Evolutionary conservation across 495 filamentous ascomycete species (phyloP), one percentile per base, ranked within the genome.

Genomic region (Hypoxylon cercidicola): DNA sequence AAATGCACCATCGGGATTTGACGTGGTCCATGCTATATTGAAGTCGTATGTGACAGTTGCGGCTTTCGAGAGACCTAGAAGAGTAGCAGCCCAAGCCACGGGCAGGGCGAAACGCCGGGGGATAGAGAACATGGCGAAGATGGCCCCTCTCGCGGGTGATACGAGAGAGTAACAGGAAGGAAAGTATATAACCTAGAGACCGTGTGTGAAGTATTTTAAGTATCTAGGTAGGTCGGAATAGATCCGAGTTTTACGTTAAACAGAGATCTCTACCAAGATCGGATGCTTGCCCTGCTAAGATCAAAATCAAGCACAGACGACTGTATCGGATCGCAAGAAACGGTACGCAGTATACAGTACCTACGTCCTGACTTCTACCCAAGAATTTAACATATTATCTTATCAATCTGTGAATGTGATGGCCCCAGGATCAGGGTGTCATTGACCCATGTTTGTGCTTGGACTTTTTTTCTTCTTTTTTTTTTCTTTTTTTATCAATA

Each of bases 1-100:
- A 18, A 84, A 83, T 37, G 83, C 71, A 13, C 88, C 90, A 76
- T 96, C 93, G 3, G 93, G 93, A 70, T 93, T 94, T 8, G 89
- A 87, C 23, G 79, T 87, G 5, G 93, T 87, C 93, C 93, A 96
- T 25, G 83, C 82, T 60, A 94, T 83, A 69, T 90, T 89, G 78
- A 90, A 96, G 73, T 96, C 82, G 71, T 92, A 90, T 20, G 82
- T 87, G 53, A 92, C 85, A 2, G 86, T 90, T 34, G 85, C 88
- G 32, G 80, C 78, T 32, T 74, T 53, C n/a, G 75, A 67, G 18
- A 75, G 55, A 55, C 72, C 63, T 53, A 44, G 77, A 68, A 55
- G 79, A 64, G 47, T 65, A 72, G 73, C 51, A 67, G 60, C 46
- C 73, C 62, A 72, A 65, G 72, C 68, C 72, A 76, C n/a, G 15